Conservation (phyloP, 805 yeast genomes). For the Candida sithepensis region DNA sequence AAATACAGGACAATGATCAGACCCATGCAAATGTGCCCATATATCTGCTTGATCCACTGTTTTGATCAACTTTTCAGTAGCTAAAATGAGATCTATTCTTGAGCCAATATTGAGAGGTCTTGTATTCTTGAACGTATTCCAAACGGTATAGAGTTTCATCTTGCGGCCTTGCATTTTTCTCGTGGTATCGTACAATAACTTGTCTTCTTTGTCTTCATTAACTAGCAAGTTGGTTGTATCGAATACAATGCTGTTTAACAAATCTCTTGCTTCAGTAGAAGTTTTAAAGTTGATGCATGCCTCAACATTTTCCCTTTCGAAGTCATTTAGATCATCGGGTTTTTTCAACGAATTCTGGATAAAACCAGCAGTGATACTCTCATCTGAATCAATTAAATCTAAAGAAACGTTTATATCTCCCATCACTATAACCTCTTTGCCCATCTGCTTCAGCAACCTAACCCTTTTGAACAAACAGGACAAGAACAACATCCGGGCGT, state of each 20-base stretch:
- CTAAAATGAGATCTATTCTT: slow-evolving; percentile 74
- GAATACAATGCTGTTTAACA: slow-evolving; percentile 42
- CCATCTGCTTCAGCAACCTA: slow-evolving; percentile 45
- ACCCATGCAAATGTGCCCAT: slow-evolving; percentile 72
- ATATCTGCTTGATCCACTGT: slow-evolving; percentile 44
- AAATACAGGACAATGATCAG: slow-evolving; percentile 92
- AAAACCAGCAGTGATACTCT: slow-evolving; percentile 45
- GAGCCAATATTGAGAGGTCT: slow-evolving; percentile 86
- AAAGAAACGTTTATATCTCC: slow-evolving; percentile 87
- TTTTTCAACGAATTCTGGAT: slow-evolving; percentile 34
- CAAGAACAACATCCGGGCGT: slow-evolving; percentile 55
- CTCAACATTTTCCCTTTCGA: slow-evolving; percentile 34
- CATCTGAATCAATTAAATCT: slow-evolving; percentile 82
- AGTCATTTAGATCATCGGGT: slow-evolving; percentile 23
- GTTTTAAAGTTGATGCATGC: slow-evolving; percentile 34
- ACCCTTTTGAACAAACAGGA: slow-evolving; percentile 59
- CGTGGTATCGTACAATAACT: slow-evolving; percentile 55
- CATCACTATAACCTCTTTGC: slow-evolving; percentile 71
- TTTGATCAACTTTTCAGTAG: slow-evolving; percentile 37
- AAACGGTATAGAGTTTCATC: slow-evolving; percentile 76
- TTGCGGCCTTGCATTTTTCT: slow-evolving; percentile 55
- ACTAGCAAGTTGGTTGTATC: slow-evolving; percentile 27
- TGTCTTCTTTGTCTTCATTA: slow-evolving; percentile 27
- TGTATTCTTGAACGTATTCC: slow-evolving; percentile 79
- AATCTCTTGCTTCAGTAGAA: slow-evolving; percentile 37